phyloP scores from a whole-genome alignment of 805 yeast species.

The Yamadazyma endophytica region DNA sequence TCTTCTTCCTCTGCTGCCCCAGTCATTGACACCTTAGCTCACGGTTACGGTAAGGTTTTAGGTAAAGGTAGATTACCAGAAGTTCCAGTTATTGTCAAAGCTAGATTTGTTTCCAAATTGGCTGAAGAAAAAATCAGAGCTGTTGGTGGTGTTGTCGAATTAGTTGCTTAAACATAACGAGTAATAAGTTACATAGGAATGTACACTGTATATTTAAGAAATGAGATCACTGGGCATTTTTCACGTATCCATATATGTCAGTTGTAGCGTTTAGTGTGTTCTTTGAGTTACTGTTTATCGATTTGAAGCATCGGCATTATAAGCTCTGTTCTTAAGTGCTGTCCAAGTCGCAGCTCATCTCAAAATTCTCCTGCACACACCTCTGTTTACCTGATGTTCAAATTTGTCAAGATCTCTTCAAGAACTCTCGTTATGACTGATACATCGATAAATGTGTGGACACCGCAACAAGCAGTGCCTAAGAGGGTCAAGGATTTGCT shows the following conservation, averaged over 20 bases:
- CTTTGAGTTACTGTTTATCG: too few species aligned
- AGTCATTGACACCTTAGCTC: conserved; percentile 98
- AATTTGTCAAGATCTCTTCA: too few species aligned
- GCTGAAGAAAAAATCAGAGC: conserved; percentile 99
- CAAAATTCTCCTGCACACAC: too few species aligned
- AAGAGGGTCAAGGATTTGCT: conserved; percentile 36
- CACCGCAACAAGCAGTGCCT: conserved; percentile 53
- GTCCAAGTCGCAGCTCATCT: too few species aligned
- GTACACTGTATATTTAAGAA: background rate
- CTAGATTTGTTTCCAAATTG: conserved; percentile 97
- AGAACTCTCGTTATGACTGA: too few species aligned
- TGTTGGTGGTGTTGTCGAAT: conserved; percentile 99
- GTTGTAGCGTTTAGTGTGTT: too few species aligned
- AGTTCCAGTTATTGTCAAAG: conserved; percentile 98
- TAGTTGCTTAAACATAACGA: conserved; percentile 76
- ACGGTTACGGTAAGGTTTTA: conserved; percentile 99
- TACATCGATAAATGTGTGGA: conserved; percentile 35
- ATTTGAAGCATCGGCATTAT: too few species aligned
- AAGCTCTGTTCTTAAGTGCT: too few species aligned
- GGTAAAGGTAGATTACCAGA: conserved; percentile 98
- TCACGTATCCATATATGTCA: too few species aligned
- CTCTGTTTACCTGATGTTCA: too few species aligned
- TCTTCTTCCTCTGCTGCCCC: conserved; percentile 91
- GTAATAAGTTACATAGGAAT: too few species aligned
- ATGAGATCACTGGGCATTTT: too few species aligned